Evolutionary conservation across 1,284 basidiomycete genomes (phyloP), one percentile per base, ranked within the genome.

Genomic region (Apiotrichum brassicae): DNA sequence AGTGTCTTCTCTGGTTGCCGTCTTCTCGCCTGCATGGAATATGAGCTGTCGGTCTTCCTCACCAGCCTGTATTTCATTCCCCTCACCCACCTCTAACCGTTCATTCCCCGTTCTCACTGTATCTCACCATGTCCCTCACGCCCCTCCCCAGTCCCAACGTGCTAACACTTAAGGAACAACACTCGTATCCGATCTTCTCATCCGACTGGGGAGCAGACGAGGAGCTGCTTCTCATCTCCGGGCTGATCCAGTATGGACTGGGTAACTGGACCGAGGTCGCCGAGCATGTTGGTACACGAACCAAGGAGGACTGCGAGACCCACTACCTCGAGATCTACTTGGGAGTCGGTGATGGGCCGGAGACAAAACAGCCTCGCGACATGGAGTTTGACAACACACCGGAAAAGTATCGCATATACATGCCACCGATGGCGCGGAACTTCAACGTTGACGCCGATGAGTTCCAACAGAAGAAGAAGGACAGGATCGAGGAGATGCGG

Each of bases 161-260:
- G 28, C 28, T 40, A 8, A 46, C 16, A 4, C 19, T 35, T 11
- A 69, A 97, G 88, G 92, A 95, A 76, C 81, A 95, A 63, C 88
- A 94, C 68, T 90, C 91, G 8, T 91, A 94, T 70, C 94, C 94
- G 5, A 95, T 98, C 64, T 95, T 97, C 64, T 81, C 83, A 13
- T 83, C 87, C 54, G 91, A 95, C 67, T 98, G 94, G 94, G 94
- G 93, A 30, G 95, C 93, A 9, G 94, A 98, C 73, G 94, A 98
- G 85, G 95, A 98, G 70, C 77, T 97, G 2, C 76, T 97, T 11
- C 78, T 98, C 28, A 79, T 97, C 45, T 91, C 95, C 52, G 95
- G 92, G 11, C 84, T 93, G 48, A 82, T 88, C 26, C 79, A 83
- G 30, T 88, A 92, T 64, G 94, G 94, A 1, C 74, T 98, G 20